Percentiles rank a stretch among this genome's conserved stretches.
These are phyloP conservation scores for Primulina eburnea DNA, from an alignment of 257 asterid species.

Conservation along the genomic window DNA sequence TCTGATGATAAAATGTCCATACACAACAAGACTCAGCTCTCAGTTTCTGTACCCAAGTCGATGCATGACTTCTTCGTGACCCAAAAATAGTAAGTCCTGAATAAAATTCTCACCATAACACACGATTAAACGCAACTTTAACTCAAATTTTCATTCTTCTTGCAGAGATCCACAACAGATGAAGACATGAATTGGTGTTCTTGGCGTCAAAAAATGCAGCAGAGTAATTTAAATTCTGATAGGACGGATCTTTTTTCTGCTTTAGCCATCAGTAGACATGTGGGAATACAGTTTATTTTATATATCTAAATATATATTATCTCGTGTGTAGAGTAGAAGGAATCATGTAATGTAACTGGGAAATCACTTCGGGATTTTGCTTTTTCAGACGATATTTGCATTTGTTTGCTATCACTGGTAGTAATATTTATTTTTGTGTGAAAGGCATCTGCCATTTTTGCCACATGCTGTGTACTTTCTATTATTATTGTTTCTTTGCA, in stretches of 20 bases:
- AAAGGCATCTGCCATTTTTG: constrained; percentile 44
- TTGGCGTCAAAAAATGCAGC: constrained; percentile 39
- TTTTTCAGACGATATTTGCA: constrained; percentile 25
- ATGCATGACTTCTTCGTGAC: constrained; percentile 76
- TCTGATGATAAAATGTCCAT: constrained; percentile 41
- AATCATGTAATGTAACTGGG: constrained; percentile 21
- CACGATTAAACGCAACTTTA: not conserved
- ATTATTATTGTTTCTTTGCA: not conserved
- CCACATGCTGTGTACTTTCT: constrained; percentile 31
- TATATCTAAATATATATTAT: constrained; percentile 1
- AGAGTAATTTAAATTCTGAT: constrained; percentile 35
- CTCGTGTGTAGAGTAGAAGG: not conserved
- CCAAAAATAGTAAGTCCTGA: constrained; percentile 48
- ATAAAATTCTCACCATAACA: not conserved
- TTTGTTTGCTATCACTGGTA: constrained; percentile 25
- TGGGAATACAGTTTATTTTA: constrained; percentile 21
- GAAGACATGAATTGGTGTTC: constrained; percentile 21
- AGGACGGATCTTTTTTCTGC: constrained; percentile 35
- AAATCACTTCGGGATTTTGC: constrained; percentile 30
- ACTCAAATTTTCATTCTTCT: not conserved
- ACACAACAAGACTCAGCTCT: constrained; percentile 54
- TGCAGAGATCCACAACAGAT: constrained; percentile 47
- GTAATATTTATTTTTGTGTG: constrained; percentile 33
- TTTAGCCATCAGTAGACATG: constrained; percentile 18
- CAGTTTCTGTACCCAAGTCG: constrained; percentile 57